Evolutionary conservation across 2,329 filamentous ascomycete species (phyloP).

Genomic region (Fusarium phyllophilum): DNA sequence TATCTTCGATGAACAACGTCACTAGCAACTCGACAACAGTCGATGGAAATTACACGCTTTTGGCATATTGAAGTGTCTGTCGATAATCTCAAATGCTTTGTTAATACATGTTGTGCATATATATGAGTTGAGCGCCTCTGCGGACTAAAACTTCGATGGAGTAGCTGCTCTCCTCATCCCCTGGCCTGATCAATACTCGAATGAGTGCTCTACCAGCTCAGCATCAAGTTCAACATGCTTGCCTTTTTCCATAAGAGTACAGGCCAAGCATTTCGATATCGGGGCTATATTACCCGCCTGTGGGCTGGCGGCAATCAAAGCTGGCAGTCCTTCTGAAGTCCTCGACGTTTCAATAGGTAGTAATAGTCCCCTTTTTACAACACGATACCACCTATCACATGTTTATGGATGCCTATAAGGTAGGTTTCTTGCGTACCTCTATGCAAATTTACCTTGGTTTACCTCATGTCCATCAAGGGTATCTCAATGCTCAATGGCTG

Average conservation of each 20-base stretch:
- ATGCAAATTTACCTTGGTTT: too few species aligned
- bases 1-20: neutral
- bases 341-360: neutral
- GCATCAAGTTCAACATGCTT: neutral
- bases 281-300: fast-evolving
- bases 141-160: neutral
- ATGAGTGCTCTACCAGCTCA: neutral
- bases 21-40: neutral
- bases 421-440: neutral
- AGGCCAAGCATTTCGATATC: neutral
- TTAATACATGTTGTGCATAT: neutral
- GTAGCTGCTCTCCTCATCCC: neutral
- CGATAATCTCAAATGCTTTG: too few species aligned
- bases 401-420: neutral
- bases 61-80: too few species aligned
- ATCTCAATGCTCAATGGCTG: neutral
- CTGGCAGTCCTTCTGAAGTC: neutral
- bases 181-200: neutral
- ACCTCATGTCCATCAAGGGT: neutral
- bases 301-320: neutral
- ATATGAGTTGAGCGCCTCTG: neutral
- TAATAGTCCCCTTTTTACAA: neutral
- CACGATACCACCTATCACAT: neutral
- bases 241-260: neutral
- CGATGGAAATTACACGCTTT: neutral